phyloP scores from a whole-genome alignment of 2,329 filamentous ascomycete species.

The Camillea tinctor region DNA sequence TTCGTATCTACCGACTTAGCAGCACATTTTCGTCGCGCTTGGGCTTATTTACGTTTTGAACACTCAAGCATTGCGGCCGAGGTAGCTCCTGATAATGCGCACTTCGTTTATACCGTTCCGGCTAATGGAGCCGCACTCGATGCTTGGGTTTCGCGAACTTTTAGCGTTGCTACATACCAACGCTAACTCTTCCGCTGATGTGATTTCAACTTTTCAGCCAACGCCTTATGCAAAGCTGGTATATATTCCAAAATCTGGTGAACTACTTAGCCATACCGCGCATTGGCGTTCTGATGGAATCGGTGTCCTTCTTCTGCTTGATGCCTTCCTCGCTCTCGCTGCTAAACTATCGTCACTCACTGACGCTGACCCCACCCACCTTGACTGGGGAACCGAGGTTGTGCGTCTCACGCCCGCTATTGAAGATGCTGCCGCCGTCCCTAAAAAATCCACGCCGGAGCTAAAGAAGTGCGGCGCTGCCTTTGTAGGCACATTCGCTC shows the following conservation, averaged over 20 bases:
- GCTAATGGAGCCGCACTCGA: conserved; percentile 15
- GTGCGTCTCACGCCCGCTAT: conserved; percentile 19
- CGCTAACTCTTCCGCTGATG: conserved; percentile 16
- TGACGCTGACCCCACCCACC: conserved; percentile 22
- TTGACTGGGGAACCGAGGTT: conserved; percentile 30
- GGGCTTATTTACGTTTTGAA: conserved; percentile 20
- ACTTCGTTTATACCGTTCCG: conserved; percentile 18
- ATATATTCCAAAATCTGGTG: conserved; percentile 16
- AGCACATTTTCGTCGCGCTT: conserved; percentile 17
- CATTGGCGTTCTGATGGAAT: conserved; percentile 33
- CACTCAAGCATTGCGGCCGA: conserved; percentile 21
- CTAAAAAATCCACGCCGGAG: conserved; percentile 12
- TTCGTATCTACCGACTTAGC: conserved; percentile 16
- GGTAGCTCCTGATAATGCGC: conserved; percentile 10
- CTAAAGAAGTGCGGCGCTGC: conserved; percentile 17
- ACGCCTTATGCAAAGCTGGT: conserved; percentile 20
- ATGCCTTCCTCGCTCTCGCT: conserved; percentile 21
- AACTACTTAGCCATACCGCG: conserved; percentile 18
- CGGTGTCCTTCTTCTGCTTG: conserved; percentile 27
- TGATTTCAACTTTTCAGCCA: conserved; percentile 20
- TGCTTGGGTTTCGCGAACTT: conserved; percentile 19
- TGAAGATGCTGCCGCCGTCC: conserved; percentile 24
- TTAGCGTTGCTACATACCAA: conserved; percentile 17
- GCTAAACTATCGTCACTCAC: conserved; percentile 9
- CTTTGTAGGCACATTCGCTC: conserved; percentile 15